phyloP scores from a whole-genome alignment of 768 basidiomycete genomes.

The Boletus reticulatus region DNA sequence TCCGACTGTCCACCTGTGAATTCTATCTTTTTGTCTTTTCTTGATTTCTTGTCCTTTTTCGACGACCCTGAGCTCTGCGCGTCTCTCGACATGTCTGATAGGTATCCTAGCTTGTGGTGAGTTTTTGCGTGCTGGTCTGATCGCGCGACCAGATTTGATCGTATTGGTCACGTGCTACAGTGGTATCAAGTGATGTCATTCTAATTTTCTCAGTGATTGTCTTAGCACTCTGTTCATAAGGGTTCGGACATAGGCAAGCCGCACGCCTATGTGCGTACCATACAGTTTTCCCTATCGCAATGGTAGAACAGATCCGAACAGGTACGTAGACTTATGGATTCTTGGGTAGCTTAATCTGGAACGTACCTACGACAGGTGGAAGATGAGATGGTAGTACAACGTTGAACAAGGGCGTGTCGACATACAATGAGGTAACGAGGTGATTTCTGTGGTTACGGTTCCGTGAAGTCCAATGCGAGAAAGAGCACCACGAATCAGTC shows the following conservation, averaged over 20 bases:
- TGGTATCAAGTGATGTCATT: too few relatives aligned
- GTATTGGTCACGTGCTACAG: constrained; percentile 1
- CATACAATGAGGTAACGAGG: constrained; percentile 82
- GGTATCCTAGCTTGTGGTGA: neutral
- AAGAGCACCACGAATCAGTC: constrained; percentile 82
- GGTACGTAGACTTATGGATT: constrained; percentile 25
- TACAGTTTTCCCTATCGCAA: too few relatives aligned
- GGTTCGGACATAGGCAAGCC: too few relatives aligned
- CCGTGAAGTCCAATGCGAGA: constrained; percentile 73
- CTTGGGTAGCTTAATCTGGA: constrained; percentile 80
- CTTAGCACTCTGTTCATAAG: too few relatives aligned
- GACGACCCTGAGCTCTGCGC: neutral
- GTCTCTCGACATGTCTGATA: constrained; percentile 5
- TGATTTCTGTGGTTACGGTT: constrained; percentile 63
- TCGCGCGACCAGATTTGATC: neutral
- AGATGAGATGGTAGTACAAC: neutral
- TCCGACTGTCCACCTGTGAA: neutral
- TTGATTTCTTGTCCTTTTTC: neutral
- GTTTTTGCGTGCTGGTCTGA: neutral
- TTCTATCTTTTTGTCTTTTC: neutral
- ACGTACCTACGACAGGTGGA: constrained; percentile 54
- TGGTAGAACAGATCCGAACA: neutral
- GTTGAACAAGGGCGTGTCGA: constrained; percentile 1
- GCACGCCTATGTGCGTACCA: too few relatives aligned
- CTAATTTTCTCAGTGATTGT: too few relatives aligned